These are phyloP conservation scores for Coccomyxa sp. DNA, from an alignment of 139 green algal genomes.

Conservation along the genomic window DNA sequence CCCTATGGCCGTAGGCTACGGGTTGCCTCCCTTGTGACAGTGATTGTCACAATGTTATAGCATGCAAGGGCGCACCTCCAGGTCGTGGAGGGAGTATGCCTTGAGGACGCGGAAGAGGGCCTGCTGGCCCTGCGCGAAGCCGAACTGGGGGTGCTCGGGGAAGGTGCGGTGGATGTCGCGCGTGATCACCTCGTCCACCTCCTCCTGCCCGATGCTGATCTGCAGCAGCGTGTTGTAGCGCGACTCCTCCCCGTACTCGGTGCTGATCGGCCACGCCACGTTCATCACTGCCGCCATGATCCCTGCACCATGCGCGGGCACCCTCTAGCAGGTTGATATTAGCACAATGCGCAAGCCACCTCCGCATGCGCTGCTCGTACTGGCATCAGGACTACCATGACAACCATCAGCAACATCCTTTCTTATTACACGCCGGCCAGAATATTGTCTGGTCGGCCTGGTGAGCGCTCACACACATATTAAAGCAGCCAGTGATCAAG, in stretches of 20 bases:
- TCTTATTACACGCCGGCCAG: too few species aligned
- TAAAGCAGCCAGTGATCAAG: too few species aligned
- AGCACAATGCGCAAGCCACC: too few species aligned
- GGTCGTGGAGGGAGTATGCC: slow-evolving; percentile 84
- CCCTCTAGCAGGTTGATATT: too few species aligned
- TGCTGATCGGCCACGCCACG: slow-evolving; percentile 54
- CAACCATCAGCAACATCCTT: too few species aligned
- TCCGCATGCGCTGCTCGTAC: too few species aligned
- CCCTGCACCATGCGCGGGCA: slow-evolving; percentile 14
- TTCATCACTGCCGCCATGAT: slow-evolving; percentile 57
- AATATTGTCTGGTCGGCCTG: too few species aligned
- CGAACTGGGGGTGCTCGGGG: slow-evolving; percentile 87
- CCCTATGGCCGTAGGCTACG: too few species aligned
- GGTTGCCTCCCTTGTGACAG: too few species aligned
- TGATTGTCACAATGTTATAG: too few species aligned
- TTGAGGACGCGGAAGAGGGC: slow-evolving; percentile 86
- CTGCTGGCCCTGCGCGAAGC: slow-evolving; percentile 57
- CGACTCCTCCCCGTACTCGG: slow-evolving; percentile 33
- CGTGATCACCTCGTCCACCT: slow-evolving; percentile 84
- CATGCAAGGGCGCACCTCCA: slow-evolving; percentile 57
- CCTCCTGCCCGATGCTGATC: slow-evolving; percentile 60
- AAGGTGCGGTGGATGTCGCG: slow-evolving; percentile 95
- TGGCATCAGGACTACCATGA: too few species aligned
- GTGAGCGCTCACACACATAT: too few species aligned
- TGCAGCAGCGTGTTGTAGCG: slow-evolving; percentile 68